phyloP scores from a whole-genome alignment of 306 rosid genomes.

The Hylodesmum podocarpum region DNA sequence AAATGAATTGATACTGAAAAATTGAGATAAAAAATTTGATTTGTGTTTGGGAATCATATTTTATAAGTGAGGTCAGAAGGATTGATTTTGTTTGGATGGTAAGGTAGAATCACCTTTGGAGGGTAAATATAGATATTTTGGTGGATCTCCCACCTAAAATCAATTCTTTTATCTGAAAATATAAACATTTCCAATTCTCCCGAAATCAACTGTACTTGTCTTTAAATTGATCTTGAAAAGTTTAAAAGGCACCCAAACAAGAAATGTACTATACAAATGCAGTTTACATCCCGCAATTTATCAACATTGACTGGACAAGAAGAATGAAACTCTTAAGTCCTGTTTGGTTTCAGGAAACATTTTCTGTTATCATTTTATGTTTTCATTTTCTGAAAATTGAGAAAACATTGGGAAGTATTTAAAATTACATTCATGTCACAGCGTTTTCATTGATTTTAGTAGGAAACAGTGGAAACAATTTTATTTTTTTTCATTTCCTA shows the following conservation, averaged over 20 bases:
- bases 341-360: no score
- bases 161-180: neutral
- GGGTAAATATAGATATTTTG: neutral
- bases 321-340: neutral
- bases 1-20: neutral
- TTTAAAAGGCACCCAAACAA: neutral
- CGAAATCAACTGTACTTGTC: neutral
- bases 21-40: neutral
- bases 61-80: neutral
- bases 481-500: no score
- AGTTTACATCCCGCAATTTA: neutral
- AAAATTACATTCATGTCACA: no score
- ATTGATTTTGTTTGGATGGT: neutral
- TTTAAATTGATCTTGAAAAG: neutral
- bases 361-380: no score
- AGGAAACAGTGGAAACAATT: no score
- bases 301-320: neutral
- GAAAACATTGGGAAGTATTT: no score
- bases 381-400: no score
- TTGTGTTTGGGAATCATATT: neutral
- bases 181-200: neutral
- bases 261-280: neutral
- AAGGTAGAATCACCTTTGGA: neutral
- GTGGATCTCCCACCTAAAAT: neutral
- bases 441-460: no score